Base-by-base conservation (phyloP, 2,329 filamentous ascomycete genomes). In the Neurospora sp. region DNA sequence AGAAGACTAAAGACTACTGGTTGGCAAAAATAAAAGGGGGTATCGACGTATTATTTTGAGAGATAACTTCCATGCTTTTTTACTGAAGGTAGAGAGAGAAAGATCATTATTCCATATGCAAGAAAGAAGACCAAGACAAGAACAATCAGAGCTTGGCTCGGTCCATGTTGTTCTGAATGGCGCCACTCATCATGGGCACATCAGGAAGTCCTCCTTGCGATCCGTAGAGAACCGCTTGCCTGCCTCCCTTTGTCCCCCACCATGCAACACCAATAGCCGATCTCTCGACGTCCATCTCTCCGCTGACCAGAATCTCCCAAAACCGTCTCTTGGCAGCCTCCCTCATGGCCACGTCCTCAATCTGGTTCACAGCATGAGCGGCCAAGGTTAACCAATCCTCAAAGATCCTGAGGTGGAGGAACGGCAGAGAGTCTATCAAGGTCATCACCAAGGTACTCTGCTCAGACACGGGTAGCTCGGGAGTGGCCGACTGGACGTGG, bases 201-300 rank as follows among this genome's bases (percentile, higher is more conserved):
- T 72, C 77, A 36, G 69, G 77, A 73, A 52, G 68, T 66, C 28
- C 71, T 17, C 12, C 72, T 72, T 72, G 75, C 74, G 70, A 71
- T 67, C 74, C 78, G 71, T 75, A 77, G 66, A 85, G 71, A 8
- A 87, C 81, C 72, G 86, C 76, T 72, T 85, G 86, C 78, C 78
- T 87, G 81, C 80, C 86, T 6, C 86, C 86, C 41, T 80, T 80
- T 12, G 83, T 85, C 11, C 89, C 91, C 94, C 94, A 97, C 94
- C 94, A 97, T 2, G 88, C 87, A 19, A 97, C 91, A 67, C 91
- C 93, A 39, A 91, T 85, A 52, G 90, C 88, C 6, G 92, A 90
- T 71, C 93, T 86, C 77, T 96, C 92, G 33, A 96, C 90, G 79
- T 97, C 93, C 88, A 97, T 91, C 81, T 97, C 93, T 3, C 93